phyloP scores from a whole-genome alignment of 495 filamentous ascomycete species.

The Thermochaetoides thermophila region DNA sequence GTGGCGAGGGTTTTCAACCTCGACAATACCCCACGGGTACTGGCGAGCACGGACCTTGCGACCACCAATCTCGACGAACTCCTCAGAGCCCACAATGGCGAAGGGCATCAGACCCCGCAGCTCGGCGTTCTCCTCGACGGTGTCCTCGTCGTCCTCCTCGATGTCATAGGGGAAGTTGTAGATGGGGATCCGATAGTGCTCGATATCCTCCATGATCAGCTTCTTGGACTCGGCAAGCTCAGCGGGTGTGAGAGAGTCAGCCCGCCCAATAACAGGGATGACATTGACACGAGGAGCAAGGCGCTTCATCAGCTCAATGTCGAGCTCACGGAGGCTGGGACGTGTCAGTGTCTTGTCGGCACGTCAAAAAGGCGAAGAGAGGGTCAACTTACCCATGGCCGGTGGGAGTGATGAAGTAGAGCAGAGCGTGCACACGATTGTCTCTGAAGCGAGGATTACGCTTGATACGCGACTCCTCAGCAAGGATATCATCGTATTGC shows the following conservation, averaged over 20 bases:
- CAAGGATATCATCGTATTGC: slow-evolving; percentile 98
- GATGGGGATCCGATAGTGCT: slow-evolving; percentile 98
- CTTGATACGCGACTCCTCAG: slow-evolving; percentile 99
- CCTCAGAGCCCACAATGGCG: slow-evolving; percentile 93
- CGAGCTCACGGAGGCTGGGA: slow-evolving; percentile 80
- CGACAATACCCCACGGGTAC: slow-evolving; percentile 97
- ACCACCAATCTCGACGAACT: slow-evolving; percentile 83
- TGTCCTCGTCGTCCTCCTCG: slow-evolving; percentile 98
- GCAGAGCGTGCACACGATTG: slow-evolving; percentile 91
- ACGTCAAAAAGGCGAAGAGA: neutral
- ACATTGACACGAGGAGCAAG: slow-evolving; percentile 97
- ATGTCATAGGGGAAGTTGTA: slow-evolving; percentile 99
- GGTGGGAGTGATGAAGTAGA: slow-evolving; percentile 98
- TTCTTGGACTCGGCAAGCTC: slow-evolving; percentile 99
- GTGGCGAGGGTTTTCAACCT: slow-evolving; percentile 97
- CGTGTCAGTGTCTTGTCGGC: slow-evolving; percentile 13
- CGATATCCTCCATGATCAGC: slow-evolving; percentile 99
- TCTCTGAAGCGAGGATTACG: slow-evolving; percentile 98
- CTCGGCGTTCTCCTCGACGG: slow-evolving; percentile 96
- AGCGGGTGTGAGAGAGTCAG: slow-evolving; percentile 88
- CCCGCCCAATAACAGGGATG: slow-evolving; percentile 96
- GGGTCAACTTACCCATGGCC: slow-evolving; percentile 75
- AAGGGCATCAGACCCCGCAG: slow-evolving; percentile 95
- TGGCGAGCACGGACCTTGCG: slow-evolving; percentile 85
- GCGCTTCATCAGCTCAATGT: slow-evolving; percentile 99